Evolutionary conservation across 1,139 yeast genomes (phyloP).

Genomic region (Geotrichum fermentans): DNA sequence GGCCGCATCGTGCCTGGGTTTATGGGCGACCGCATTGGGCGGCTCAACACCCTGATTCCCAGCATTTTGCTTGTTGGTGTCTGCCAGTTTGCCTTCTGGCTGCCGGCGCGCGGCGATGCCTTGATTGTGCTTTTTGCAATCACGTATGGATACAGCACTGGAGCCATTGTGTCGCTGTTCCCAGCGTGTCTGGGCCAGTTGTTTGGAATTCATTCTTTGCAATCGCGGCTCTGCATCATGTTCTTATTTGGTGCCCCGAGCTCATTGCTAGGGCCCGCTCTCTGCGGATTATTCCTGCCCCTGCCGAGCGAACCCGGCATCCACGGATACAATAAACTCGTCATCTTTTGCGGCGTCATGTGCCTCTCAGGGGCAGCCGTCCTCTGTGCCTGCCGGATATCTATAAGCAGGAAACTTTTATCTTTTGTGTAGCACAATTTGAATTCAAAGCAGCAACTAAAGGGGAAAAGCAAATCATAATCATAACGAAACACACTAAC

Average conservation of each 20-base stretch:
- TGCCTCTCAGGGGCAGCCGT: constrained; percentile 23
- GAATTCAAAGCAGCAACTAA: neutral
- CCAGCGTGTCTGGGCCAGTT: constrained; percentile 46
- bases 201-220: constrained; percentile 41
- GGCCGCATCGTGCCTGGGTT: constrained; percentile 51
- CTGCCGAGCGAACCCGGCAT: constrained; percentile 21
- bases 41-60: constrained; percentile 43
- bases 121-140: constrained; percentile 39
- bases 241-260: constrained; percentile 50
- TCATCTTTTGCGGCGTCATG: constrained; percentile 27
- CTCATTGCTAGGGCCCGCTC: constrained; percentile 47
- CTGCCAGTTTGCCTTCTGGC: constrained; percentile 31
- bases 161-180: constrained; percentile 40
- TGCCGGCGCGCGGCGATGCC: constrained; percentile 26
- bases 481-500: too few species aligned
- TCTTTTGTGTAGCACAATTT: constrained; percentile 27
- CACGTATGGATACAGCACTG: constrained; percentile 47
- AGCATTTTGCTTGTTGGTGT: constrained; percentile 31
- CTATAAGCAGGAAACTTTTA: constrained; percentile 23
- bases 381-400: constrained; percentile 22
- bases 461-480: neutral
- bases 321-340: constrained; percentile 23
- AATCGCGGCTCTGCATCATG: constrained; percentile 52
- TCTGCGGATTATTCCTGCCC: constrained; percentile 44
- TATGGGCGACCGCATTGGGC: constrained; percentile 46